Evolutionary conservation across 148 eudicot genomes (phyloP).

Genomic region (Rhododendron williamsianum): DNA sequence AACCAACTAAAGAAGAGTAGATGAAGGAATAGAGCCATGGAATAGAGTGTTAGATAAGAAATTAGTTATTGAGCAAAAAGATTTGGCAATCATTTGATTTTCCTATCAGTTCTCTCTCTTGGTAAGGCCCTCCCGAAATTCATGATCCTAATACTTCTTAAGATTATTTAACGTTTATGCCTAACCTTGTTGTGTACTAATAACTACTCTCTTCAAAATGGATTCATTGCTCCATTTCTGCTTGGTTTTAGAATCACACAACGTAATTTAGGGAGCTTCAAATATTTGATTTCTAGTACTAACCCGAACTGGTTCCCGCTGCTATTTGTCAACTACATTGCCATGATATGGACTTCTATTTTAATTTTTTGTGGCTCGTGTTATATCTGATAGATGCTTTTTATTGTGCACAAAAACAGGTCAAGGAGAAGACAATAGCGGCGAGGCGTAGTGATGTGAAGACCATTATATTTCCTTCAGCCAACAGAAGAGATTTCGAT

Average conservation of each 20-base stretch:
- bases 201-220: not conserved
- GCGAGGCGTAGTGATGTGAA: conserved; percentile 91
- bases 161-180: not conserved
- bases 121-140: not conserved
- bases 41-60: too few relatives aligned
- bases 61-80: too few relatives aligned
- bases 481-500: conserved; percentile 87
- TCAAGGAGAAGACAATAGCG: conserved; percentile 95
- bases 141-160: not conserved
- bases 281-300: not conserved
- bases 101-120: not conserved
- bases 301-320: not conserved
- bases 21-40: too few relatives aligned
- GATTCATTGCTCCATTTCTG: not conserved
- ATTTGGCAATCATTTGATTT: not conserved
- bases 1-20: too few relatives aligned
- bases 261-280: too few relatives aligned
- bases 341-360: not conserved
- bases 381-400: not conserved
- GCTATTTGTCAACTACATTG: not conserved
- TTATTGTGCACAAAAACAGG: conserved; percentile 40
- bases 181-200: not conserved
- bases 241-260: not conserved
- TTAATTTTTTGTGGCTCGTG: not conserved
- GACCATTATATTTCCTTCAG: conserved; percentile 84